phyloP scores from a whole-genome alignment of 2,329 filamentous ascomycete species.

The Dothidotthia symphoricarpi region DNA sequence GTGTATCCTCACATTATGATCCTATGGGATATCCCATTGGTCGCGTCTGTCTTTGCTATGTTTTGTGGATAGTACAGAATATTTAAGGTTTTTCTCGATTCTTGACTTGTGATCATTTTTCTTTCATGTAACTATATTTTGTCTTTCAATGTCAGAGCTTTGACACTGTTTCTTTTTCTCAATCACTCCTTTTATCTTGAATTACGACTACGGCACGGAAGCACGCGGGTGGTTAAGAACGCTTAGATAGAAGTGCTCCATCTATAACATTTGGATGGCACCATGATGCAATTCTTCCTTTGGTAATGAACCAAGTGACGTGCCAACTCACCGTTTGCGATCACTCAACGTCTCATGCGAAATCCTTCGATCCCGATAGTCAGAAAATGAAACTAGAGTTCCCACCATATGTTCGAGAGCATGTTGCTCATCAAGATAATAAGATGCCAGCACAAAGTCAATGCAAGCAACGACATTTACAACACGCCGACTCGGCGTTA shows the following conservation, averaged over 20 bases:
- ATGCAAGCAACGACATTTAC: too few species aligned
- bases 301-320: too few species aligned
- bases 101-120: constrained; percentile 9
- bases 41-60: constrained; percentile 5
- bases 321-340: too few species aligned
- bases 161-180: constrained; percentile 9
- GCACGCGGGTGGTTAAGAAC: constrained; percentile 12
- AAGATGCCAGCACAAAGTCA: too few species aligned
- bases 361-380: too few species aligned
- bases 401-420: too few species aligned
- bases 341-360: too few species aligned
- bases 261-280: too few species aligned
- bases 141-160: constrained; percentile 17
- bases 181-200: constrained; percentile 20
- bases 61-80: constrained; percentile 1
- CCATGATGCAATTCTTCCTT: background rate
- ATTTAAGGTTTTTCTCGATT: constrained; percentile 1
- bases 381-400: too few species aligned
- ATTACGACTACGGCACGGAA: constrained; percentile 12
- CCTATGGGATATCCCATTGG: constrained; percentile 6
- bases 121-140: constrained; percentile 33
- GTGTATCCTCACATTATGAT: constrained; percentile 17
- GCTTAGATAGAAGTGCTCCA: constrained; percentile 12
- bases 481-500: constrained; percentile 3
- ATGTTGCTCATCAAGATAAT: too few species aligned